Evolutionary conservation across 306 rosid species (phyloP), one percentile per base, ranked within the genome.

Genomic region (Sindora glabra): DNA sequence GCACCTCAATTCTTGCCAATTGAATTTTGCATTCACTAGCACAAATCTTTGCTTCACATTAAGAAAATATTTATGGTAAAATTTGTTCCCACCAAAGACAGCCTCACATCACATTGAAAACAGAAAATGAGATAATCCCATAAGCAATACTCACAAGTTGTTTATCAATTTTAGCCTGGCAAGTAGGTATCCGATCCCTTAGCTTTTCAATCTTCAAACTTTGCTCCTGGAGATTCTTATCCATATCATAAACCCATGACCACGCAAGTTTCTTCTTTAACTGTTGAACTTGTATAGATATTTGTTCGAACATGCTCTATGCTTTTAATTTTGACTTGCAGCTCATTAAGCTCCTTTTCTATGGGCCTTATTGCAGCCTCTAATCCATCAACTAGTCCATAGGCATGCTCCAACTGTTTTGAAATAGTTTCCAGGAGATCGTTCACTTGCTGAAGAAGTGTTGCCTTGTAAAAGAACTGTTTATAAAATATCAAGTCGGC

Each of bases 401-500:
- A 59, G 40, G 94, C 91, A 48, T 33, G 22, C 50, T 59, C 69
- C 82, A 85, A 67, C 69, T 74, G 81, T 21, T 27, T 59, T 18
- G 48, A 80, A 69, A 91, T 77, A 51, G 69, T 83, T 76, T 83
- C 83, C 85, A 88, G 67, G 23, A 91, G 92, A 62, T 91, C 98
- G 37, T 60, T 72, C 55, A 91, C 96, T 81, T 85, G 98, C 80
- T 91, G 96, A 59, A 91, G 96, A 71, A 87, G 95, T 0, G 98
- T 87, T 68, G 95, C 98, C 84, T 85, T 91, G 89, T 75, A 91
- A 77, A 83, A 91, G 65, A 91, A 91, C 98, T 91, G 84, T 66
- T 29, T n/a, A 65, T n/a, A n/a, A n/a, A n/a, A n/a, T n/a, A 57
- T 57, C 13, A 66, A 61, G 75, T 88, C 75, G 81, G 77, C 57